Conservation (phyloP, 2,329 filamentous ascomycete species). For the Penicillium sp. region DNA sequence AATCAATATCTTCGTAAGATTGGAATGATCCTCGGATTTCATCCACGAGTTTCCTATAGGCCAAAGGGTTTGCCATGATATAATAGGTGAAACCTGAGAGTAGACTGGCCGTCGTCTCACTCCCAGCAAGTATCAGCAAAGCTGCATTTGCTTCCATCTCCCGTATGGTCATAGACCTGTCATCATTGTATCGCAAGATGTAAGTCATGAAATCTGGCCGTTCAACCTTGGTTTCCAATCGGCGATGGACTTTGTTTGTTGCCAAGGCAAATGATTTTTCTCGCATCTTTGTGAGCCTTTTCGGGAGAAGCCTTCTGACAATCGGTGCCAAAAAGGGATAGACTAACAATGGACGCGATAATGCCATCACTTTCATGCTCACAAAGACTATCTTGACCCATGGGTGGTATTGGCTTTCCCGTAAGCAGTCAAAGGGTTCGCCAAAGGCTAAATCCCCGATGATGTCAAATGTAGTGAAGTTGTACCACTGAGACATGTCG, state of each 20-base stretch:
- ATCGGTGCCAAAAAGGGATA: slow-evolving; percentile 20
- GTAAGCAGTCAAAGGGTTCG: slow-evolving; percentile 42
- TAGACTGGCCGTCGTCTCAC: slow-evolving; percentile 47
- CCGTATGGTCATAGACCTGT: slow-evolving; percentile 23
- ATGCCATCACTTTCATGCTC: slow-evolving; percentile 9
- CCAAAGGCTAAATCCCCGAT: slow-evolving; percentile 46
- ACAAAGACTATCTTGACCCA: slow-evolving; percentile 41
- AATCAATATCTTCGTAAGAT: slow-evolving; percentile 34
- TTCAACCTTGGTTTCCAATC: slow-evolving; percentile 25
- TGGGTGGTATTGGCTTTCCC: slow-evolving; percentile 36
- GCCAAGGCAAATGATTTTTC: slow-evolving; percentile 17
- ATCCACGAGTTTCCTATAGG: slow-evolving; percentile 10
- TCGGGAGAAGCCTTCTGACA: slow-evolving; percentile 9
- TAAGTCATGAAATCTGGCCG: slow-evolving; percentile 44
- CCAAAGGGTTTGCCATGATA: slow-evolving; percentile 30
- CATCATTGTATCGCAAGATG: slow-evolving; percentile 36
- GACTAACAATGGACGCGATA: slow-evolving; percentile 11
- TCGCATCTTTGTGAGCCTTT: slow-evolving; percentile 12
- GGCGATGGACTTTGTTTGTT: slow-evolving; percentile 26
- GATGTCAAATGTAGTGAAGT: slow-evolving; percentile 43
- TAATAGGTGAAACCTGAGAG: slow-evolving; percentile 41
- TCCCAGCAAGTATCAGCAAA: slow-evolving; percentile 46
- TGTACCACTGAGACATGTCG: slow-evolving; percentile 37
- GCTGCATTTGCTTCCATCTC: slow-evolving; percentile 43
- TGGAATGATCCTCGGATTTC: slow-evolving; percentile 24